Conservation (phyloP, 2,329 filamentous ascomycete species). For the Biscogniauxia sp. region DNA sequence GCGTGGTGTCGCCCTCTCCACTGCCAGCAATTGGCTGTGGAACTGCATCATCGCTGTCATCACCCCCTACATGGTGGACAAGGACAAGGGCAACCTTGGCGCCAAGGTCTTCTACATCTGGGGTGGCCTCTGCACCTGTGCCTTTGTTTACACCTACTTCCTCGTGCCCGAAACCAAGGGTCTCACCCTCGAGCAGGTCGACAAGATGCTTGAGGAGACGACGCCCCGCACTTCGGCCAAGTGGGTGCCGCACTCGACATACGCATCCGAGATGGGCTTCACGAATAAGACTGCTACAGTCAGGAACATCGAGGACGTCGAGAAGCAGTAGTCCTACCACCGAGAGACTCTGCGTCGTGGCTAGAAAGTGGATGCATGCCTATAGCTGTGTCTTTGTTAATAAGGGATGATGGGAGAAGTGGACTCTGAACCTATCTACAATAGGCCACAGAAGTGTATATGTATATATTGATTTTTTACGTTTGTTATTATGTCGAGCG, state of each 20-base stretch:
- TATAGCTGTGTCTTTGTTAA: no score
- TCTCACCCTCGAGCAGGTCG: constrained; percentile 74
- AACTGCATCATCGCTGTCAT: constrained; percentile 70
- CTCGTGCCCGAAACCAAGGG: constrained; percentile 74
- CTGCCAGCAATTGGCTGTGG: constrained; percentile 90
- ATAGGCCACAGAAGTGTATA: no score
- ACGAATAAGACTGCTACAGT: constrained; percentile 33
- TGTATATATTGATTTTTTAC: no score
- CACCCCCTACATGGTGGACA: constrained; percentile 67
- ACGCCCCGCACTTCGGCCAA: constrained; percentile 72
- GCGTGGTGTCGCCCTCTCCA: constrained; percentile 81
- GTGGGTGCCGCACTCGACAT: constrained; percentile 73
- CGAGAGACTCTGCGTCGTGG: neutral
- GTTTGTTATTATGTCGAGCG: no score
- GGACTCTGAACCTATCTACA: no score
- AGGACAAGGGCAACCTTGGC: constrained; percentile 61
- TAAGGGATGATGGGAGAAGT: no score
- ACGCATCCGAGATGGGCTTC: constrained; percentile 55
- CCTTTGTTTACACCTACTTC: constrained; percentile 68
- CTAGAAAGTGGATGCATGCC: no score
- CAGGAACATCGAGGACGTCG: constrained; percentile 22
- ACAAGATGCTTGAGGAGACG: constrained; percentile 86
- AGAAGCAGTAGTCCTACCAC: neutral
- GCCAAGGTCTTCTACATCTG: constrained; percentile 74
- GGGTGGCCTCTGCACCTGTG: constrained; percentile 62